Conservation (phyloP, 2,329 filamentous ascomycete genomes). For the Fusarium pseudoanthophilum region DNA sequence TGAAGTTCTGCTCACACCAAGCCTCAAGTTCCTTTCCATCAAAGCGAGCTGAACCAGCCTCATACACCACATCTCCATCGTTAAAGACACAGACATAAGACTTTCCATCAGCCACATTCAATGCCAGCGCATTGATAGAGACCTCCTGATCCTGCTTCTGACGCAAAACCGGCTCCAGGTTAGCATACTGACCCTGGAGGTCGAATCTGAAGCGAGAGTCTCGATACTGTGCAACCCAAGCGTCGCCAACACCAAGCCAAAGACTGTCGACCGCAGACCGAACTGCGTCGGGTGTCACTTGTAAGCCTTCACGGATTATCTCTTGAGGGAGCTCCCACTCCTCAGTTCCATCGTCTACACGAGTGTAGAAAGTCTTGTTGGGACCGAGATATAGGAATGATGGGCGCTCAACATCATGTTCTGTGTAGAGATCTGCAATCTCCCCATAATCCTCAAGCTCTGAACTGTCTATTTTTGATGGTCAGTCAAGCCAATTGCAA, state of each 20-base stretch:
- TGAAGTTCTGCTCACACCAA: constrained; percentile 36
- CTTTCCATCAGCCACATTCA: constrained; percentile 23
- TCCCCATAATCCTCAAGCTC: constrained; percentile 35
- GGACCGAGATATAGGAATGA: constrained; percentile 36
- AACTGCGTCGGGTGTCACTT: constrained; percentile 6
- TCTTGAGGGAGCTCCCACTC: constrained; percentile 28
- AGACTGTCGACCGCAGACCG: constrained; percentile 21
- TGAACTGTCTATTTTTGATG: constrained; percentile 12
- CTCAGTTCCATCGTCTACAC: constrained; percentile 21
- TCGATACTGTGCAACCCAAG: constrained; percentile 41
- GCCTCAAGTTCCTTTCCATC: constrained; percentile 22
- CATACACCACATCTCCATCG: constrained; percentile 20
- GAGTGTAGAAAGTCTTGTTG: constrained; percentile 33
- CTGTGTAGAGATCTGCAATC: constrained; percentile 24
- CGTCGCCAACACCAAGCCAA: constrained; percentile 35
- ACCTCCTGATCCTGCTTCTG: constrained; percentile 3
- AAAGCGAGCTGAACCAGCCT: constrained; percentile 10
- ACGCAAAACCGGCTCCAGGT: constrained; percentile 1
- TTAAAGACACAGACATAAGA: constrained; percentile 31
- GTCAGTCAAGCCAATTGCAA: background rate
- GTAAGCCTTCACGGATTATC: constrained; percentile 3
- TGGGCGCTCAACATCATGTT: constrained; percentile 38
- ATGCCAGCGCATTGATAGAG: constrained; percentile 24
- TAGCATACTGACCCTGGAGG: constrained; percentile 27
- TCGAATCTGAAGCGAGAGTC: constrained; percentile 29